phyloP scores from a whole-genome alignment of 2,329 filamentous ascomycete genomes.

The Tolypocladium cylindrosporum region DNA sequence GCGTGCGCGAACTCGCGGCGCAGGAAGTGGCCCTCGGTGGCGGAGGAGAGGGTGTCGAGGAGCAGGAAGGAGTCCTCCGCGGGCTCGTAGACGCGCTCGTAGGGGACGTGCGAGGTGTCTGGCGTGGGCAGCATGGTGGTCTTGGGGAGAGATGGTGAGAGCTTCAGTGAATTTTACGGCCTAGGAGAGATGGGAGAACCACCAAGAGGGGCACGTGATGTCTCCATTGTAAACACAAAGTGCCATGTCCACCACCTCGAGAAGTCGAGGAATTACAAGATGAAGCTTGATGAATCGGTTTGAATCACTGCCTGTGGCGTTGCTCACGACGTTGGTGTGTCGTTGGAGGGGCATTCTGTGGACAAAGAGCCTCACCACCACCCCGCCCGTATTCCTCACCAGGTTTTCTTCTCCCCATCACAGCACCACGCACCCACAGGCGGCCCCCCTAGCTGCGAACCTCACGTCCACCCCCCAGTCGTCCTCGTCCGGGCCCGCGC shows the following conservation, averaged over 20 bases:
- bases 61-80: slow-evolving; percentile 93
- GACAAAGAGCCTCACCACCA: neutral
- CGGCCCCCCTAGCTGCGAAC: slow-evolving; percentile 8
- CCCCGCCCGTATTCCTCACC: neutral
- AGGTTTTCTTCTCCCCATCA: slow-evolving; percentile 9
- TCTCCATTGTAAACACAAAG: neutral
- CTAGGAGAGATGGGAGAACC: neutral
- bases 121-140: slow-evolving; percentile 78
- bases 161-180: neutral
- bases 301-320: neutral
- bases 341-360: neutral
- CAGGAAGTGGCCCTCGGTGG: slow-evolving; percentile 60
- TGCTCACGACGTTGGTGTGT: no score
- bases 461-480: slow-evolving; percentile 26
- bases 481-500: slow-evolving; percentile 29
- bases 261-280: neutral
- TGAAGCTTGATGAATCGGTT: neutral
- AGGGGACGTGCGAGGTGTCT: slow-evolving; percentile 82
- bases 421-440: slow-evolving; percentile 17
- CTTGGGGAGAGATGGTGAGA: slow-evolving; percentile 6
- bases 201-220: slow-evolving; percentile 11
- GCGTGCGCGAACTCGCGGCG: slow-evolving; percentile 42
- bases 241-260: neutral
- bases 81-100: slow-evolving; percentile 84
- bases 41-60: slow-evolving; percentile 76